These are phyloP conservation scores for Metschnikowia lachancei DNA, from an alignment of 805 yeast species.

Conservation along the genomic window DNA sequence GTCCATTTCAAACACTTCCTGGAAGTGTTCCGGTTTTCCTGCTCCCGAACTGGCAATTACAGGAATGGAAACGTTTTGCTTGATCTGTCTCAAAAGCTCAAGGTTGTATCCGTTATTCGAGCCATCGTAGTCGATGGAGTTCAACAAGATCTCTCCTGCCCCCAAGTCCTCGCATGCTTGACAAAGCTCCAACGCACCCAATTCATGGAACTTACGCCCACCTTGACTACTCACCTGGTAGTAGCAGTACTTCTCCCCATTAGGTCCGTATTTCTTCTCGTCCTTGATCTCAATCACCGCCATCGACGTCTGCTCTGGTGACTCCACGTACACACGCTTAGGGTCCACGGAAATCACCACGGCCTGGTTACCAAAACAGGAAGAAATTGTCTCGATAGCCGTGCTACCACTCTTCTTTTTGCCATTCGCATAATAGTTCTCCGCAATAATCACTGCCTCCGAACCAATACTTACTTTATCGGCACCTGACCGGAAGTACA, in stretches of 20 bases:
- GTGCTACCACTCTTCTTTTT: constrained; percentile 63
- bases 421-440: constrained; percentile 63
- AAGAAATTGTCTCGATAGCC: constrained; percentile 91
- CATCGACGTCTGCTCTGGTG: constrained; percentile 60
- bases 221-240: constrained; percentile 96
- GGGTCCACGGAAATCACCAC: constrained; percentile 99
- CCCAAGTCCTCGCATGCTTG: constrained; percentile 89
- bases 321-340: constrained; percentile 71
- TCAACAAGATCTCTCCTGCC: constrained; percentile 91
- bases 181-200: constrained; percentile 89
- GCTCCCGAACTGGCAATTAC: constrained; percentile 99
- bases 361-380: constrained; percentile 93
- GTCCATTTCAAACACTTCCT: constrained; percentile 70
- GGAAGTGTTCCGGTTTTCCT: constrained; percentile 87
- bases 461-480: constrained; percentile 98
- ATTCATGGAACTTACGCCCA: constrained; percentile 80
- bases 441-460: constrained; percentile 93
- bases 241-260: constrained; percentile 86
- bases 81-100: constrained; percentile 78
- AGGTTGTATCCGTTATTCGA: constrained; percentile 91
- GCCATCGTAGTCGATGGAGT: constrained; percentile 97
- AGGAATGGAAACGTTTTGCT: constrained; percentile 75
- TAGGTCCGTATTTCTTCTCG: constrained; percentile 62
- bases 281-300: constrained; percentile 58
- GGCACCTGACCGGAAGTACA: constrained; percentile 95